Evolutionary conservation across 805 yeast species (phyloP).

Genomic region (Ogataea nitratoaversa): DNA sequence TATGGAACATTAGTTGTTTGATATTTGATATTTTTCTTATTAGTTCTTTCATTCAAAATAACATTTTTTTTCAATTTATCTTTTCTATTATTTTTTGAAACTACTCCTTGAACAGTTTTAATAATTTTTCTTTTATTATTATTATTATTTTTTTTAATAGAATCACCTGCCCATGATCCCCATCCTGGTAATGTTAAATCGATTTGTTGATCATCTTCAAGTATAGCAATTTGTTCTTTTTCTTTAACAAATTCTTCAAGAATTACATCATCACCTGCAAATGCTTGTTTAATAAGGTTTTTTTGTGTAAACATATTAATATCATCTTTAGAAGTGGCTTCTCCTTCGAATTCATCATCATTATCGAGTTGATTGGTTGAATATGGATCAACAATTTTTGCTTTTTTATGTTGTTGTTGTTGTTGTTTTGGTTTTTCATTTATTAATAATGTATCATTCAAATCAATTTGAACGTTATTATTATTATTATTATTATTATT

Average conservation of each 20-base stretch:
- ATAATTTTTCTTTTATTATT: constrained; percentile 58
- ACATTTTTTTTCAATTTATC: constrained; percentile 78
- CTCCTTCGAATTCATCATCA: constrained; percentile 37
- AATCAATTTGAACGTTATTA: constrained; percentile 44
- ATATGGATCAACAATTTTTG: not conserved
- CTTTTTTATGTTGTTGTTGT: constrained; percentile 1
- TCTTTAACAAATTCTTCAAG: constrained; percentile 68
- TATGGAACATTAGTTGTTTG: constrained; percentile 89
- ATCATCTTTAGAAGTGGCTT: constrained; percentile 40
- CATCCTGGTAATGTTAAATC: constrained; percentile 92
- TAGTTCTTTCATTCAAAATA: constrained; percentile 81
- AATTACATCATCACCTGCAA: constrained; percentile 96
- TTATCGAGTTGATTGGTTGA: constrained; percentile 19
- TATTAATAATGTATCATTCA: constrained; percentile 51
- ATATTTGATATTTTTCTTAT: constrained; percentile 81
- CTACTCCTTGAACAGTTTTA: constrained; percentile 74
- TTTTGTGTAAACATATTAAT: constrained; percentile 66
- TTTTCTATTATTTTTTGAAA: constrained; percentile 62
- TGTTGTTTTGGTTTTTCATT: constrained; percentile 48
- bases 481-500: no score
- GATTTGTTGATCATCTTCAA: constrained; percentile 84
- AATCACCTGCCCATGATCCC: constrained; percentile 95
- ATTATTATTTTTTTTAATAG: constrained; percentile 35
- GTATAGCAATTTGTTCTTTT: constrained; percentile 58
- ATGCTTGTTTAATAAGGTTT: constrained; percentile 83